These are phyloP conservation scores for Rhodotorula babjevae DNA, from an alignment of 768 basidiomycete species.

Conservation along the genomic window DNA sequence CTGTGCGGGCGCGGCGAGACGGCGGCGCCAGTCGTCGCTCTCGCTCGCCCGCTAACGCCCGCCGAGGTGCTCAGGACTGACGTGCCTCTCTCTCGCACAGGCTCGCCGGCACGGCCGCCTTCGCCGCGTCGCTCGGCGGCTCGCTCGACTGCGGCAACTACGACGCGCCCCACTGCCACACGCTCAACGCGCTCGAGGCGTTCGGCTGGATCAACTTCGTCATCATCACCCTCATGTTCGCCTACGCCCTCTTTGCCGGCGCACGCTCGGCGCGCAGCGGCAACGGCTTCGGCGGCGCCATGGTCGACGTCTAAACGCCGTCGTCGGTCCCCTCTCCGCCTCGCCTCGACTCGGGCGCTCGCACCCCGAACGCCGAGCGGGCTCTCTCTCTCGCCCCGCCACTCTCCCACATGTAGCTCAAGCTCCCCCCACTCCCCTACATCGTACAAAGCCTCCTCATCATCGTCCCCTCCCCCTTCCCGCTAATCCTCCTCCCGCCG, in stretches of 20 bases:
- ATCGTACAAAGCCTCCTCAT: not conserved
- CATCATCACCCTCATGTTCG: constrained; percentile 32
- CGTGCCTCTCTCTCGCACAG: not conserved
- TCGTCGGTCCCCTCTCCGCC: not conserved
- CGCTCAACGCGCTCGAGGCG: constrained; percentile 38
- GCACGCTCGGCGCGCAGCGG: constrained; percentile 22
- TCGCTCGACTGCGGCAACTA: constrained; percentile 23
- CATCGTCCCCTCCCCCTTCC: not conserved
- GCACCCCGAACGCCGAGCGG: not conserved
- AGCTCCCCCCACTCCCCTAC: not conserved
- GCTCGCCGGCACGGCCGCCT: constrained; percentile 40
- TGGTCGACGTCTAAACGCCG: constrained; percentile 24
- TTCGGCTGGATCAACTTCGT: constrained; percentile 42
- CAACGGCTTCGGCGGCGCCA: constrained; percentile 33
- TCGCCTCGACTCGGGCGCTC: not conserved
- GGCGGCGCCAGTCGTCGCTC: not conserved
- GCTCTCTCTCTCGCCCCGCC: not conserved
- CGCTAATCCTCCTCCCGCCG: no score
- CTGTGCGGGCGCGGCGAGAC: not conserved
- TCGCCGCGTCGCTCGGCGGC: constrained; percentile 30
- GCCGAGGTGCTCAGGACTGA: no score
- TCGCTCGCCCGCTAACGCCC: not conserved
- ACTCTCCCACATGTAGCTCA: not conserved
- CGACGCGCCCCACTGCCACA: constrained; percentile 30
- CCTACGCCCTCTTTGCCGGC: constrained; percentile 22